phyloP scores from a whole-genome alignment of 1,139 yeast genomes.

The Ashbya aceris region DNA sequence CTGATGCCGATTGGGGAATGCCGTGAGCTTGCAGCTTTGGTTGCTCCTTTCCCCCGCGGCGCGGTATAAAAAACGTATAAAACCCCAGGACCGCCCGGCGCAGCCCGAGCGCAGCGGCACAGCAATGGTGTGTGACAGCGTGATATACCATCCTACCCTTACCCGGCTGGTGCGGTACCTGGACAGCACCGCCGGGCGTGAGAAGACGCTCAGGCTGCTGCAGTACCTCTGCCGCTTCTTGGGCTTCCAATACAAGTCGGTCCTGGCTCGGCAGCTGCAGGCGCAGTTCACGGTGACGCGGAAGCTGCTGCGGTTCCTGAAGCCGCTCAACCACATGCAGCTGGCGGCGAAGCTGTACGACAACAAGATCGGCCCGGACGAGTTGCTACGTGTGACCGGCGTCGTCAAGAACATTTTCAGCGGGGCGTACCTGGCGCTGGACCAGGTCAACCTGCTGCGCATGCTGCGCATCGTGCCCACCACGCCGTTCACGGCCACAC shows the following conservation, averaged over 20 bases:
- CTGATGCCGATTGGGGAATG: too few species aligned
- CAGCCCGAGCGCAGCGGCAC: background rate
- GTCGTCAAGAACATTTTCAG: constrained; percentile 63
- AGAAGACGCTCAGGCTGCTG: constrained; percentile 68
- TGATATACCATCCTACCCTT: constrained; percentile 68
- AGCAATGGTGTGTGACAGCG: constrained; percentile 54
- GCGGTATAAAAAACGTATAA: background rate
- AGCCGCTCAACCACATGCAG: constrained; percentile 69
- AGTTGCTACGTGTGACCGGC: constrained; percentile 42
- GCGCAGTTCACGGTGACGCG: constrained; percentile 52
- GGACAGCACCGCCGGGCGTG: constrained; percentile 65
- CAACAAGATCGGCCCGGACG: constrained; percentile 60
- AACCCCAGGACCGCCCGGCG: constrained; percentile 7
- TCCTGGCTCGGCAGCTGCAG: constrained; percentile 45
- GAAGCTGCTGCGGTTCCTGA: constrained; percentile 77
- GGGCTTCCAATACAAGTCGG: constrained; percentile 50
- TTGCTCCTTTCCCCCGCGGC: background rate
- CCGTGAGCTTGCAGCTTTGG: too few species aligned
- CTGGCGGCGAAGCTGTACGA: constrained; percentile 60
- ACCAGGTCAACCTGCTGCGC: constrained; percentile 64
- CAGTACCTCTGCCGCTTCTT: constrained; percentile 77
- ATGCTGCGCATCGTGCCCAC: constrained; percentile 27
- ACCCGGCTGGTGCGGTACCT: constrained; percentile 53
- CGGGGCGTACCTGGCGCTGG: constrained; percentile 67
- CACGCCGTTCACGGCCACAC: constrained; percentile 31